phyloP scores from a whole-genome alignment of 148 eudicot species.

The Rhododendron molle region DNA sequence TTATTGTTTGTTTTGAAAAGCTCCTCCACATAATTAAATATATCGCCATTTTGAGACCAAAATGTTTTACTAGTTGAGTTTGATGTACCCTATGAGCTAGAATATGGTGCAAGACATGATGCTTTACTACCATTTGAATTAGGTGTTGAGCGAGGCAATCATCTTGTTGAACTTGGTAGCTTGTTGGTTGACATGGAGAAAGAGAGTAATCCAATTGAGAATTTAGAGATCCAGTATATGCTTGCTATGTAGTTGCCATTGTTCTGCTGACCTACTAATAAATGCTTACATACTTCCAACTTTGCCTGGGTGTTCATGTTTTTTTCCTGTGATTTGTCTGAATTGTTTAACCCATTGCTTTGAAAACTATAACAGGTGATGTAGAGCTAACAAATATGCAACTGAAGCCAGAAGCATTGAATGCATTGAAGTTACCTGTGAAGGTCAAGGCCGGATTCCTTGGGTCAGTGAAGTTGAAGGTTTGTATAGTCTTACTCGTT shows the following conservation, averaged over 20 bases:
- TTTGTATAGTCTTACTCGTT: conserved; percentile 24
- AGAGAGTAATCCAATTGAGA: no score
- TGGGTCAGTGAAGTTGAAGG: conserved; percentile 97
- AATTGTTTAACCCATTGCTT: not conserved
- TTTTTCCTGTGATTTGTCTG: not conserved
- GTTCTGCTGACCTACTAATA: not conserved
- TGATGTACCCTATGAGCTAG: not conserved
- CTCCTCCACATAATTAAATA: not conserved
- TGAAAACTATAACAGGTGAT: conserved; percentile 50
- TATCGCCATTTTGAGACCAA: not conserved
- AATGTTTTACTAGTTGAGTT: not conserved
- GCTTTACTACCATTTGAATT: not conserved
- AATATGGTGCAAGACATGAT: not conserved
- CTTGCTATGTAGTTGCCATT: not conserved
- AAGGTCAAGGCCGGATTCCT: conserved; percentile 98
- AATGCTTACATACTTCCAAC: not conserved
- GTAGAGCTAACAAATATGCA: conserved; percentile 96
- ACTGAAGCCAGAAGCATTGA: conserved; percentile 92
- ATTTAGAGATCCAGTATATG: not conserved
- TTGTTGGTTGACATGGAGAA: not conserved
- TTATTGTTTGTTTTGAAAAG: not conserved
- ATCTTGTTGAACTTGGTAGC: not conserved
- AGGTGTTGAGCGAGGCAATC: not conserved
- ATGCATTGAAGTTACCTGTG: conserved; percentile 87
- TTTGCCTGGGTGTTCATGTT: not conserved